Base-by-base conservation (phyloP, 1,284 basidiomycete species). In the Neonothopanus nambi region DNA sequence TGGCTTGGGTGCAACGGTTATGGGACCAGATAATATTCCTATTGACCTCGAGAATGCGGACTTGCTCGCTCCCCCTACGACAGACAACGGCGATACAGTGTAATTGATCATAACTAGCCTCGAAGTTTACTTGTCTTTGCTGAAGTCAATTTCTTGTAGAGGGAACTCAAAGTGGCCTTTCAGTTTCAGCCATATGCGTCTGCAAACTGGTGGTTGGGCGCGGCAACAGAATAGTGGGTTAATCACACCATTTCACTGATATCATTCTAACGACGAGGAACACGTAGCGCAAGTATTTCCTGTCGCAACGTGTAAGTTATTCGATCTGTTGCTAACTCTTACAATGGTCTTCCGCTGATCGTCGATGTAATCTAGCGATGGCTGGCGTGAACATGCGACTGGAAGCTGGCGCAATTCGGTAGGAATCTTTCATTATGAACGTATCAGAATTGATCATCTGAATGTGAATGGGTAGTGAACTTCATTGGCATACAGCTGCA, bases 181-280 rank as follows among this genome's bases (percentile, higher is more conserved):
- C 66, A 72, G 74, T 54, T 67, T 88, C 53, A 87, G 84, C 54
- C 81, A 84, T 65, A 89, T 85, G 60, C 79, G 85, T 21, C 65
- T 90, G 13, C 81, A 84, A 55, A 79, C 80, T 0, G 87, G 87
- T 23, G 88, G 87, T 1, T 91, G 87, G 87, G 83, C 85, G 30
- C 77, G 85, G 52, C 79, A 87, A 61, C 77, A 88, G 67, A 88
- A 86, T 57, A 63, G 84, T 82, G 56, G 39, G 73, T 59, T 15
- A 18, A 28, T 4, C 36, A 9, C 7, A 9, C 15, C 35, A 35
- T 30, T 13, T 13, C 30, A 9, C 9, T 3, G 30, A 33, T 8
- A 13, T 33, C 13, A 33, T 13, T 11, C 30, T 33, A 33, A 33
- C 30, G 13, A 11, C 5, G 26, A 5, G 26, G 30, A 11, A 13